Percentiles rank a stretch among this genome's conserved stretches.
phyloP scores from a whole-genome alignment of 1,139 yeast genomes.

The Ashbya aceris region DNA sequence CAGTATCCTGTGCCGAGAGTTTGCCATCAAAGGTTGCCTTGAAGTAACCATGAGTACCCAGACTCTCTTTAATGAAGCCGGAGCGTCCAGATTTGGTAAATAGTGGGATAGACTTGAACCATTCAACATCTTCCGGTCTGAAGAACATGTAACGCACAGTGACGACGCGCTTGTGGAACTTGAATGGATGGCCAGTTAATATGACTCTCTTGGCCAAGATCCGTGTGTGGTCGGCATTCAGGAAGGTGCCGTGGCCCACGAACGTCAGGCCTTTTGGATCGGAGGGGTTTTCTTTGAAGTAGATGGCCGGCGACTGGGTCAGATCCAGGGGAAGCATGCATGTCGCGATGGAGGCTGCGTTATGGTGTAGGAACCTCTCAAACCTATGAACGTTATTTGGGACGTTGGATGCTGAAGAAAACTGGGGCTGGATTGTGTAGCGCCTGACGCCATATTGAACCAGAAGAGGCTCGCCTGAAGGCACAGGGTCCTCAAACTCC shows the following conservation, averaged over 20 bases:
- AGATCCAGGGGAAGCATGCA: constrained; percentile 84
- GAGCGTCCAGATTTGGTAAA: constrained; percentile 88
- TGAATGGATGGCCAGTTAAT: constrained; percentile 89
- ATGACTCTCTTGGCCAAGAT: constrained; percentile 80
- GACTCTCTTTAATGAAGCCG: constrained; percentile 86
- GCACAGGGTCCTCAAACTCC: constrained; percentile 74
- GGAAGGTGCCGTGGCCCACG: constrained; percentile 83
- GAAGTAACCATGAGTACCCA: constrained; percentile 98
- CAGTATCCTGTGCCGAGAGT: constrained; percentile 82
- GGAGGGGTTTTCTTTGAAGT: constrained; percentile 41
- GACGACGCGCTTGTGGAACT: constrained; percentile 85
- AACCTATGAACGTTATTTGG: constrained; percentile 81
- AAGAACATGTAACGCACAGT: constrained; percentile 97
- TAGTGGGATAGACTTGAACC: constrained; percentile 86
- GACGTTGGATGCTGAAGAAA: constrained; percentile 69
- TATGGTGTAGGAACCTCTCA: constrained; percentile 77
- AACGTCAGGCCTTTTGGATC: constrained; percentile 47
- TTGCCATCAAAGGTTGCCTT: constrained; percentile 93
- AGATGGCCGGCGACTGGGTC: constrained; percentile 72
- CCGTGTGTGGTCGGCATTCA: constrained; percentile 79
- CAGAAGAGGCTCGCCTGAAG: constrained; percentile 66
- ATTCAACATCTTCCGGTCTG: constrained; percentile 78
- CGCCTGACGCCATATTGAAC: constrained; percentile 94
- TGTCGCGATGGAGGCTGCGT: constrained; percentile 69
- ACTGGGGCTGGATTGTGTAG: constrained; percentile 73